Base-by-base conservation (phyloP, 2,329 filamentous ascomycete species). In the Exophiala spinifera region DNA sequence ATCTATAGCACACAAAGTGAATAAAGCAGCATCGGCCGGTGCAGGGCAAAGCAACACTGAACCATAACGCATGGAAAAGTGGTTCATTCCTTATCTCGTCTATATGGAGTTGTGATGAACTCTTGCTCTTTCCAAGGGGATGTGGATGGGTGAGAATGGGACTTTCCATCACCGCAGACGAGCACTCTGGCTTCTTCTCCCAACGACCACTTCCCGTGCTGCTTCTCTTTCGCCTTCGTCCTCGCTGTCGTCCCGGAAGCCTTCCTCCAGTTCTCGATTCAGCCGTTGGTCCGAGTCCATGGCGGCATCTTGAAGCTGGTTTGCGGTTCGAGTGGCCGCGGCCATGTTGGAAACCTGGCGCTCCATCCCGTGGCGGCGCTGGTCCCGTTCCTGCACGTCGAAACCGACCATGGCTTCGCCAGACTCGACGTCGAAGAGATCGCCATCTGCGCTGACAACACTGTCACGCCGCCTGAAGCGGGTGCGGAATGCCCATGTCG, bases 191-290 rank as follows among this genome's bases (percentile, higher is more conserved):
- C 19, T 47, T 14, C 33, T 28, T 31, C 51, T 53, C n/a, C 51
- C 59, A n/a, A 66, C 70, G 4, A 53, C 46, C 20, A 54, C 51
- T 25, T 49, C 42, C n/a, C 46, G 25, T 14, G 44, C 65, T 31
- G 28, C 28, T 5, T 55, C 55, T 31, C 36, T 68, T 51, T 84
- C 82, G 21, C 36, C 68, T 51, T 84, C 82, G 34, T 86, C 83
- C 52, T 86, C 83, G 66, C 86, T 88, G 63, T 88, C 85, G 67
- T 89, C 86, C 71, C 82, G 81, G 66, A 89, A 89, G 0, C 85
- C 86, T 64, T 86, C 80, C 68, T 92, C 88, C 48, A 92, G 70
- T 74, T 95, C 90, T 72, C 89, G 78, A 69, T 89, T 92, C 57
- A 95, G 65, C 59, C 90, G 78, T 62, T 82, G 76, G 40, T 78